A percentile compares a stretch with the other conserved stretches of the same genome.
Evolutionary conservation across 176 grass and related monocot genomes (phyloP).

Genomic region (Poa pratensis): DNA sequence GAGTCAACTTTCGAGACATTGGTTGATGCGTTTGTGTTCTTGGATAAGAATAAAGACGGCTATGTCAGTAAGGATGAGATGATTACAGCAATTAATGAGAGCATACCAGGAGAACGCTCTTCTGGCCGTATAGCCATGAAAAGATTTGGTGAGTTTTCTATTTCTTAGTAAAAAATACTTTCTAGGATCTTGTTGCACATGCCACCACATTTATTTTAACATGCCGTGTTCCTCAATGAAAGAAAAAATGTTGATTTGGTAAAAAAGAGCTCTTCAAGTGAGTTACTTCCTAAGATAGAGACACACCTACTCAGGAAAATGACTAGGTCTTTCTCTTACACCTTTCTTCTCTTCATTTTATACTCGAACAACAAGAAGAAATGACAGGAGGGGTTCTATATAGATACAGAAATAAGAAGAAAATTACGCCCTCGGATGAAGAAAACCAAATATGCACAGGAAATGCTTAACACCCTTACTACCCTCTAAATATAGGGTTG

Average conservation of each 20-base stretch:
- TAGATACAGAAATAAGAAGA: too few relatives aligned
- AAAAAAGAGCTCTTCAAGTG: neutral
- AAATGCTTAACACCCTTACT: neutral
- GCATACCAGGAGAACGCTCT: constrained; percentile 81
- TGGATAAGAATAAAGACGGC: constrained; percentile 95
- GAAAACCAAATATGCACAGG: neutral
- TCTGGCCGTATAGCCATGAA: constrained; percentile 92
- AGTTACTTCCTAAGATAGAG: neutral
- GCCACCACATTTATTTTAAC: constrained; percentile 6
- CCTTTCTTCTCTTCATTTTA: neutral
- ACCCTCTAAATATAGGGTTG: neutral
- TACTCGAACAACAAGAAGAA: too few relatives aligned
- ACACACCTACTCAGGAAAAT: constrained; percentile 23
- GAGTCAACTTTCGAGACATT: constrained; percentile 84
- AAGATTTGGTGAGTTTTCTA: constrained; percentile 83
- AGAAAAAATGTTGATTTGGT: neutral
- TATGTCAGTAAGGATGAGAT: constrained; percentile 98
- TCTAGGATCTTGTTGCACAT: too few relatives aligned
- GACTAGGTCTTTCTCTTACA: neutral
- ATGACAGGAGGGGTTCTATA: too few relatives aligned
- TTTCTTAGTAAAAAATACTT: constrained; percentile 5
- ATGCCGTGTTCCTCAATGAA: neutral
- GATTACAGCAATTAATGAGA: constrained; percentile 96
- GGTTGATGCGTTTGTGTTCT: constrained; percentile 94
- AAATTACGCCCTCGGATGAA: neutral